Base-by-base conservation (phyloP, 805 yeast species). In the Isabelozyma rhagii region DNA sequence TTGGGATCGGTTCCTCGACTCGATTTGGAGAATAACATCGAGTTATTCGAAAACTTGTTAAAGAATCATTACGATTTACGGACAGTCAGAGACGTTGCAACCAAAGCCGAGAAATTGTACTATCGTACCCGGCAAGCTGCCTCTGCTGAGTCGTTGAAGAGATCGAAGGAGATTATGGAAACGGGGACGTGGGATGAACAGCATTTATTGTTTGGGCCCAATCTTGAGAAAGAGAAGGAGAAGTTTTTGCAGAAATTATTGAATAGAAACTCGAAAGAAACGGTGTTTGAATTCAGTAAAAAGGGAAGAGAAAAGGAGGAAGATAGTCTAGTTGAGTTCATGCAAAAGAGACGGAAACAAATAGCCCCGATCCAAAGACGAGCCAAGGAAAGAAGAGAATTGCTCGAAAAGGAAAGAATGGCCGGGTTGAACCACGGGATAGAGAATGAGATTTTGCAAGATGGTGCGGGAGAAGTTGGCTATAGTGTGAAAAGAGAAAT, bases 41-140 rank as follows among this genome's bases (percentile, higher is more conserved):
- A 94, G 60, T 71, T 88, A 52, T 85, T 78, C 57, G 85, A 84
- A 45, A 79, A 79, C 27, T 58, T 89, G 47, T 59, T 90, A 51
- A 64, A 72, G 9, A 77, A 82, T 39, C 81, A 86, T 63, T 87
- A 82, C 63, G 98, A 94, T 50, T 64, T 93, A 49, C 68, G 72
- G 41, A 78, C 80, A 17, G 66, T 88, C 54, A 80, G 74, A 54
- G 85, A 81, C 17, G 97, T 91, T 43, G 84, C 98, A 1, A 64
- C 68, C 11, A 87, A 93, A 59, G 99, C 97, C 54, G 99, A 94
- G 66, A 86, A 86, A 62, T 75, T 93, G 52, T 94, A 89, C 63
- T 77, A 85, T 62, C 84, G 90, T 67, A 89, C 97, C 1, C 81
- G 97, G 61, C 83, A 85, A 44, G 79, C 96, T 1, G 97, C 99